phyloP scores from a whole-genome alignment of 192 early-diverging fungal species.

The Phlyctochytrium planicorne region DNA sequence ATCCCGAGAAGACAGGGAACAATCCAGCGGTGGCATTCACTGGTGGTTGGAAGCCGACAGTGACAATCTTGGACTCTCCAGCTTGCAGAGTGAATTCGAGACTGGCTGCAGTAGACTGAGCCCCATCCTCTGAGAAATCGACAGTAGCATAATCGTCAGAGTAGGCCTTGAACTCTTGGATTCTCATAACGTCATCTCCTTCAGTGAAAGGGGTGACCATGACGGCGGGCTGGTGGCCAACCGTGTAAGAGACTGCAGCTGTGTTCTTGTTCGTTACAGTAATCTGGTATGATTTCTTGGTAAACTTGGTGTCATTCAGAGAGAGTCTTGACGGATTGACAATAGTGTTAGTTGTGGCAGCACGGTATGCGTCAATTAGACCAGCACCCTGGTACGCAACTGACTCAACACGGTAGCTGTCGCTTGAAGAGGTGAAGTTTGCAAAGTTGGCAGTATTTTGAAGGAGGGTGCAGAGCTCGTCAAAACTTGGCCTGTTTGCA shows the following conservation, averaged over 20 bases:
- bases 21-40: neutral
- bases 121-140: neutral
- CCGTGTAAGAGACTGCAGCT: conserved; percentile 27
- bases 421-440: neutral
- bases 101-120: no score
- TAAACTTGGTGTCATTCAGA: conserved; percentile 47
- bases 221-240: conserved; percentile 32
- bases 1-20: conserved; percentile 36
- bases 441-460: conserved; percentile 10
- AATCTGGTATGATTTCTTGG: conserved; percentile 16
- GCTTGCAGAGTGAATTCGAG: conserved; percentile 24
- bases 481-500: neutral
- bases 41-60: conserved; percentile 31
- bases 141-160: neutral
- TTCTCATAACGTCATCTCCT: conserved; percentile 2
- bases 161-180: neutral
- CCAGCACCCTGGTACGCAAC: conserved; percentile 51
- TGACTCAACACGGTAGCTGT: conserved; percentile 15
- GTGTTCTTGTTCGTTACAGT: conserved; percentile 38
- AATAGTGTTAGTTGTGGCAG: conserved; percentile 31
- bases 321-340: conserved; percentile 47
- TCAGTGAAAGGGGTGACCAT: conserved; percentile 39
- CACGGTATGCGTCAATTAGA: conserved; percentile 45
- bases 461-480: neutral
- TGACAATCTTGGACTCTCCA: conserved; percentile 26